These are phyloP conservation scores for Breviolum minutum DNA, from an alignment of 73 alveolate species.

Conservation along the genomic window DNA sequence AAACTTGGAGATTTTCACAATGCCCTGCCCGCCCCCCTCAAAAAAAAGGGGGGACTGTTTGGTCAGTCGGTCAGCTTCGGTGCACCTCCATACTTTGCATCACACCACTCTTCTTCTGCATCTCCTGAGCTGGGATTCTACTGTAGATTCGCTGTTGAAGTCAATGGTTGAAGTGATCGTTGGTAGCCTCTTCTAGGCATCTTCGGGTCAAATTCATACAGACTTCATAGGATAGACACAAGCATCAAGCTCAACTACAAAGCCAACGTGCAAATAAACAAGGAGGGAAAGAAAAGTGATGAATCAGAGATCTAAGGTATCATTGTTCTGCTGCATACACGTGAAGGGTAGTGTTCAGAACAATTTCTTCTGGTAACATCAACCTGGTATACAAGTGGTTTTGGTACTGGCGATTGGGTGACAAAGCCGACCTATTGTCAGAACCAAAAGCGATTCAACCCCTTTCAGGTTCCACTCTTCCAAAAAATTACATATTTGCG, in stretches of 20 bases:
- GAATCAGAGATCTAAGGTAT: too few relatives aligned
- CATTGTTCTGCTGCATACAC: too few relatives aligned
- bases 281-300: background rate
- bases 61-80: too few relatives aligned
- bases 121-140: background rate
- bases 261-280: background rate
- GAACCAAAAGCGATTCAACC: too few relatives aligned
- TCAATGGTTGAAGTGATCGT: background rate
- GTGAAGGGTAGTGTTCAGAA: too few relatives aligned
- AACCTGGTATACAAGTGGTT: too few relatives aligned
- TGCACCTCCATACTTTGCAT: constrained; percentile 63
- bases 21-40: background rate
- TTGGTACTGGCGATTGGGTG: too few relatives aligned
- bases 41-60: background rate
- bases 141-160: background rate
- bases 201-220: background rate
- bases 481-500: too few relatives aligned
- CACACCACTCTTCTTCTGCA: constrained; percentile 80
- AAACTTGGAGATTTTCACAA: background rate
- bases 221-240: background rate
- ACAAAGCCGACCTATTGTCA: too few relatives aligned
- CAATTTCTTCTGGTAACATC: too few relatives aligned
- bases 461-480: too few relatives aligned
- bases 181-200: too few relatives aligned
- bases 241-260: background rate